Conservation (phyloP, 208 protist genomes). For the Trypanosoma mega region DNA sequence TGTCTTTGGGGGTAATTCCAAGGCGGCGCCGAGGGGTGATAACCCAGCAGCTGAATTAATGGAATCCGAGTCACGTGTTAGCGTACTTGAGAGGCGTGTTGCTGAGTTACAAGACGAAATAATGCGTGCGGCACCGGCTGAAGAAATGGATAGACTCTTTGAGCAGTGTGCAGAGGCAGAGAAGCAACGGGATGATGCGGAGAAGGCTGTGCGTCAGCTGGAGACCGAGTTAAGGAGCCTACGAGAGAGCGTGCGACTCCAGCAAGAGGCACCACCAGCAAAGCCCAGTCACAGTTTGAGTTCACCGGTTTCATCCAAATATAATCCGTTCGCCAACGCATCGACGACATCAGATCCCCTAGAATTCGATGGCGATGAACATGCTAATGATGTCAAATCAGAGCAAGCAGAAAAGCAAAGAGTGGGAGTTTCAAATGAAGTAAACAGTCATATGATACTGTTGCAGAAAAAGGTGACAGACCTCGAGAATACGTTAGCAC, state of each 20-base stretch:
- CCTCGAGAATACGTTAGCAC: no score
- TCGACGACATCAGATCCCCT: no score
- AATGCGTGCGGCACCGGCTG: background rate
- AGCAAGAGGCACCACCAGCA: background rate
- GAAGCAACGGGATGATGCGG: background rate
- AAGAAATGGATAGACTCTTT: background rate
- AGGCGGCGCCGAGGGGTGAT: background rate
- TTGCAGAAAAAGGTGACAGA: no score
- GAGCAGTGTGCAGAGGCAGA: background rate
- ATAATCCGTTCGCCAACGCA: no score
- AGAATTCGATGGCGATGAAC: no score
- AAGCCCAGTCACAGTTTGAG: no score
- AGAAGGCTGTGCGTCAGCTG: background rate
- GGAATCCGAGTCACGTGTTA: background rate
- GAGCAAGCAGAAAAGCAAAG: no score
- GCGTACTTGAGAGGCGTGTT: background rate
- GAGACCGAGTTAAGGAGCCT: constrained; percentile 3
- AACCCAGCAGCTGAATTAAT: background rate
- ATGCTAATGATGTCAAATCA: no score
- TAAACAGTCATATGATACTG: no score
- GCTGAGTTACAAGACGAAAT: constrained; percentile 1
- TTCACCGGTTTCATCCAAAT: no score
- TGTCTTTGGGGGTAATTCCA: background rate
- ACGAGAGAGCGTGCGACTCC: background rate
- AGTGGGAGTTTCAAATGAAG: no score